Percentiles rank a stretch among this genome's conserved stretches.
Evolutionary conservation across 108 stramenopile species (phyloP).

Genomic region (Craspedostauros australis): DNA sequence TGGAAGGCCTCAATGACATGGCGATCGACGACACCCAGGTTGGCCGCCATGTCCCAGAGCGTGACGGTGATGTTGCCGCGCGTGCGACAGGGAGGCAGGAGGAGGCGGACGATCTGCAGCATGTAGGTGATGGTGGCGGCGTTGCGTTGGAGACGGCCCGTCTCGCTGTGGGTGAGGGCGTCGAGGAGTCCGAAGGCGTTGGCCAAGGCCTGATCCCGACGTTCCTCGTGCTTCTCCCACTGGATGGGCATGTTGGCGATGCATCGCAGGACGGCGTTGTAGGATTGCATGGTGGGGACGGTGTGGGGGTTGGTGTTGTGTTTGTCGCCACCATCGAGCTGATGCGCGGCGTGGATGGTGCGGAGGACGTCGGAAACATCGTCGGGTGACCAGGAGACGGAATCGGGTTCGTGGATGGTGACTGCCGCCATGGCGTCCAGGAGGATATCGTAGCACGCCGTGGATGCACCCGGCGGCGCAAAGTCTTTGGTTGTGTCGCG

Average conservation of each 20-base stretch:
- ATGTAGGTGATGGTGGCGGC: conserved; percentile 39
- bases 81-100: conserved; percentile 45
- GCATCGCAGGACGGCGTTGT: conserved; percentile 59
- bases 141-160: conserved; percentile 43
- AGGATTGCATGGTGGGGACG: conserved; percentile 51
- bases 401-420: too few relatives aligned
- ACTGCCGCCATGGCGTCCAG: conserved; percentile 62
- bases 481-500: conserved; percentile 13
- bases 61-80: conserved; percentile 66
- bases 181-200: conserved; percentile 43
- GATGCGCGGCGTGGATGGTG: conserved; percentile 35
- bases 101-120: conserved; percentile 40
- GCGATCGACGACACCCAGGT: conserved; percentile 52
- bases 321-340: conserved; percentile 12
- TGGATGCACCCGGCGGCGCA: conserved; percentile 54
- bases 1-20: conserved; percentile 34
- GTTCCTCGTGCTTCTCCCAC: conserved; percentile 23
- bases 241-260: conserved; percentile 22
- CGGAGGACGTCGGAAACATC: too few relatives aligned
- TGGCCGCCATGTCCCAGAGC: conserved; percentile 48
- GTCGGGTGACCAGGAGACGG: too few relatives aligned
- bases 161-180: conserved; percentile 23
- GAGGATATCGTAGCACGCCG: conserved; percentile 50
- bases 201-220: conserved; percentile 47
- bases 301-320: conserved; percentile 14